These are phyloP conservation scores for Globisporangium parvum DNA, from an alignment of 352 stramenopile genomes.

Conservation along the genomic window DNA sequence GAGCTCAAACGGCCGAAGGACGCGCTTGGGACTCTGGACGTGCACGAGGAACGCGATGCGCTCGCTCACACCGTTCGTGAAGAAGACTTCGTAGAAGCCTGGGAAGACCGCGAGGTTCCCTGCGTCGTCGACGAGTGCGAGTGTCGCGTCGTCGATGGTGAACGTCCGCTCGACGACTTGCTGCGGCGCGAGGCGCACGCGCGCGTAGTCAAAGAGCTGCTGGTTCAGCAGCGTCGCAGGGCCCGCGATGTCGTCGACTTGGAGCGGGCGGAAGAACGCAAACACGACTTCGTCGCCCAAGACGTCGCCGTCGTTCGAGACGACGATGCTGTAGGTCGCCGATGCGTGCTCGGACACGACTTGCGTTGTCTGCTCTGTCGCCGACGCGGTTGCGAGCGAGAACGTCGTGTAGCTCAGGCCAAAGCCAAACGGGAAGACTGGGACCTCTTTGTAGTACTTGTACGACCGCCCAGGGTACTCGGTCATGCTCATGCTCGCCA, in stretches of 20 bases:
- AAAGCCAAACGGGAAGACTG: conserved; percentile 87
- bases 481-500: conserved; percentile 91
- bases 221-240: conserved; percentile 60
- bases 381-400: conserved; percentile 19
- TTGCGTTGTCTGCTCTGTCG: conserved; percentile 12
- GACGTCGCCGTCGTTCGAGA: conserved; percentile 51
- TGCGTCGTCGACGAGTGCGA: conserved; percentile 51
- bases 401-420: conserved; percentile 90
- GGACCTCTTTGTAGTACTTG: conserved; percentile 86
- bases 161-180: conserved; percentile 35
- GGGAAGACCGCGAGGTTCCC: conserved; percentile 52
- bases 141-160: conserved; percentile 30
- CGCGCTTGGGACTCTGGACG: conserved; percentile 32
- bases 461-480: conserved; percentile 87
- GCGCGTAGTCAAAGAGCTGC: conserved; percentile 67
- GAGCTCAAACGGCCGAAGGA: conserved; percentile 35
- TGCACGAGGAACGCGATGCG: conserved; percentile 61
- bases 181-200: conserved; percentile 38
- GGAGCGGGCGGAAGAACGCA: conserved; percentile 65
- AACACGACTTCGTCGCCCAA: conserved; percentile 72
- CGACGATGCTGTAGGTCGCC: conserved; percentile 38
- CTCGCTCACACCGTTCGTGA: conserved; percentile 68
- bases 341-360: conserved; percentile 30
- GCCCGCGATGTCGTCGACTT: conserved; percentile 38
- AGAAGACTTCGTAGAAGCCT: conserved; percentile 68